Percentiles rank a stretch among this genome's conserved stretches.
Conservation (phyloP, 1,284 basidiomycete species). For the Phenoliferia sp. region DNA sequence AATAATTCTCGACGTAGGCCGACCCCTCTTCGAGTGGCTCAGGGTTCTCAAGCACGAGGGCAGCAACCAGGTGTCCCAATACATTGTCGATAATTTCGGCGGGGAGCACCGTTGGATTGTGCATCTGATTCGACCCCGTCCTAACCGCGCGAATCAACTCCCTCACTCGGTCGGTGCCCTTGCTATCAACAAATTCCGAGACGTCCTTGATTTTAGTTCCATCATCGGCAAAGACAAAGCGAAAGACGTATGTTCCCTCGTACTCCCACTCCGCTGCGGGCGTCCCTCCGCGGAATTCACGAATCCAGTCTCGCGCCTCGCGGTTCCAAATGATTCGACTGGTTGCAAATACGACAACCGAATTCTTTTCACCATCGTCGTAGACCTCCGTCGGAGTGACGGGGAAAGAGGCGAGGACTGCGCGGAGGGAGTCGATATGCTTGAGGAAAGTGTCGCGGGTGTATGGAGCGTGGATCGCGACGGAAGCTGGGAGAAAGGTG, state of each 20-base stretch:
- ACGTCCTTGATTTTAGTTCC: background rate
- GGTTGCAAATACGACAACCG: background rate
- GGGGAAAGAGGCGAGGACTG: background rate
- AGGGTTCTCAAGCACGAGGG: no score
- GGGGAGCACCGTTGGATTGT: no score
- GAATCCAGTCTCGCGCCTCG: background rate
- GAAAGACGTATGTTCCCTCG: background rate
- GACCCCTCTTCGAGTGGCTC: no score
- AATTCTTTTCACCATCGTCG: background rate
- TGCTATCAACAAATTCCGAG: background rate
- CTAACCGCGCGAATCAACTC: no score
- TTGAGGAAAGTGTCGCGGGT: background rate
- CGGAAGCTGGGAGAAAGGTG: background rate
- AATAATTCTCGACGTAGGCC: no score
- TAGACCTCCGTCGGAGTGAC: background rate
- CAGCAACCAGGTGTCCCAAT: no score
- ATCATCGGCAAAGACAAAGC: background rate
- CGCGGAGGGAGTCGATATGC: background rate
- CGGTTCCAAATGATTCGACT: background rate
- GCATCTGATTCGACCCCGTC: no score
- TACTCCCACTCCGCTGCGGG: background rate
- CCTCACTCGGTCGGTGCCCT: background rate
- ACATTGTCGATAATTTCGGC: no score
- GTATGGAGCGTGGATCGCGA: background rate
- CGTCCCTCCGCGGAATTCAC: no score